Base-by-base conservation (phyloP, 148 eudicot species). In the Chenopodium quinoa region DNA sequence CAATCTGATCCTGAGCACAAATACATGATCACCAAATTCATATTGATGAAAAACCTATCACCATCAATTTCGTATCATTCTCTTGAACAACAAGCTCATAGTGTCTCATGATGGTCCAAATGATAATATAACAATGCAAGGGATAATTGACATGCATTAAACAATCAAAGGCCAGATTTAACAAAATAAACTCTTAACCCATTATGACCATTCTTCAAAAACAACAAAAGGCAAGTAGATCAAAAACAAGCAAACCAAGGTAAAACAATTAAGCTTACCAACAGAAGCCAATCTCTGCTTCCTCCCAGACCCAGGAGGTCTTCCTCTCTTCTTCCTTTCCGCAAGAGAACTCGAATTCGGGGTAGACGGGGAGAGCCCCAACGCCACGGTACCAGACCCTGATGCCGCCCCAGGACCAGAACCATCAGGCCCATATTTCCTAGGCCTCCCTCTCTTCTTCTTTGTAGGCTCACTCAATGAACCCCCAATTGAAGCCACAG, bases 371-470 rank as follows among this genome's bases (percentile, higher is more conserved):
- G 91, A 88, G 69, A 93, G 79, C 48, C 85, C 95, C 69, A 95
- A 79, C 11, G 94, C 75, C 85, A 93, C 85, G 44, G 87, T 84
- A 76, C 86, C 83, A 0, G 85, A 76, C 58, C 85, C 88, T 0
- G 87, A 66, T 6, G 65, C 76, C 20, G 71, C 50, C 13, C 86
- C 75, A 0, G 84, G 62, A 29, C 76, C 84, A 40, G 98, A 79
- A 25, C 97, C 97, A 87, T 90, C 98, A 31, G 97, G 97, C 3
- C 90, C 91, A 85, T 96, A 96, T 19, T 96, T 96, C 74, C 99
- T 82, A 6, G 99, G 99, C 89, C 99, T 92, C n/a, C 99, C 99
- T 80, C 99, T 91, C 87, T 96, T 96, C 86, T 93, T 96, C 93
- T 91, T 96, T 20, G 73, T 70, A 25, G 91, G 81, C 64, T 87